Base-by-base conservation (phyloP, 139 green algal genomes). In the Gonium pectorale region DNA sequence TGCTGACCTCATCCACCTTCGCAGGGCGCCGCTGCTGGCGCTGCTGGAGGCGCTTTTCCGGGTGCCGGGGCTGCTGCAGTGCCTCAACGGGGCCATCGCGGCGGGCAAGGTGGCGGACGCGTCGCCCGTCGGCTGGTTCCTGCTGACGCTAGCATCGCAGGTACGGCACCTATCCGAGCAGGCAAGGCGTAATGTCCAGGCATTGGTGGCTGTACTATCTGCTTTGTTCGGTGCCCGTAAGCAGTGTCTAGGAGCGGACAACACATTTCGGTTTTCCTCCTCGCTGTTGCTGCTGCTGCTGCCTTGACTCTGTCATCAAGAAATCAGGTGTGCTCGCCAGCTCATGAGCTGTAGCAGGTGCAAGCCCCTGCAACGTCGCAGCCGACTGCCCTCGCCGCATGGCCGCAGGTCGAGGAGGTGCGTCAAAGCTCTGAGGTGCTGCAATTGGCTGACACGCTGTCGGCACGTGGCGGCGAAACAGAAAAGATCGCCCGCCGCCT, bases 91-190 rank as follows among this genome's bases (percentile, higher is more conserved):
- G 1, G 86, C 86, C 5, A 26, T 90, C 22, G 35, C 62, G 24
- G 41, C 24, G 2, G 52, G 70, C 6, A 38, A 22, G 4, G 24
- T 71, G 19, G n/a, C 33, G 19, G 80, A 87, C 52, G 56, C 75
- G 6, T 44, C 81, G n/a, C 81, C 87, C 5, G 15, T 90, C 0
- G 87, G 59, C 46, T 90, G 87, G 87, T 82, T 86, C 11, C 37
- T 73, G 37, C 81, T 90, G 24, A 86, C 60, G 43, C 80, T 85
- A 0, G 81, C 75, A 11, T 49, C 64, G 11, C 43, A 81, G 44
- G 69, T 81, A 2, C 26, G 29, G 44, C 6, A n/a, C n/a, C n/a
- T n/a, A n/a, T n/a, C n/a, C n/a, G n/a, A n/a, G n/a, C n/a, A n/a
- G n/a, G n/a, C n/a, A n/a, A n/a, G n/a, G n/a, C n/a, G n/a, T n/a